Percentiles rank a stretch among this genome's conserved stretches.
These are phyloP conservation scores for Obelidium mucronatum DNA, from an alignment of 192 early-diverging fungal species.

Conservation along the genomic window DNA sequence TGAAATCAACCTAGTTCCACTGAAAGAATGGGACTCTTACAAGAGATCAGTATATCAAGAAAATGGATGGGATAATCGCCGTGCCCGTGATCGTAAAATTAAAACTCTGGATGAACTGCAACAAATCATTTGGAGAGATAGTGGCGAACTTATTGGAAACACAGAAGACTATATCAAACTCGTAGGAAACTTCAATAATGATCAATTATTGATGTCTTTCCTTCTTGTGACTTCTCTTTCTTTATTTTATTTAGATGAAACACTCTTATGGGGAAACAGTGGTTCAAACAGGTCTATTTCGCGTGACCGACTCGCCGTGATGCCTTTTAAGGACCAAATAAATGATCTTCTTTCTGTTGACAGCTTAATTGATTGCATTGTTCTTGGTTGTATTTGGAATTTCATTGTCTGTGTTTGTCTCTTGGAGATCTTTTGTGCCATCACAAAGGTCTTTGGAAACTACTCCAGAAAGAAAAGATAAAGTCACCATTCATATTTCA, in stretches of 20 bases:
- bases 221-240: not conserved
- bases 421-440: too few relatives aligned
- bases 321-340: too few relatives aligned
- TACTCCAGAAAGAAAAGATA: too few relatives aligned
- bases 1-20: slow-evolving; percentile 21
- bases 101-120: slow-evolving; percentile 16
- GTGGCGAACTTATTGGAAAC: slow-evolving; percentile 32
- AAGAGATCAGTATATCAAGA: not conserved
- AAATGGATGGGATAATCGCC: slow-evolving; percentile 17
- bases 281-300: slow-evolving; percentile 13
- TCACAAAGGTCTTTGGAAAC: too few relatives aligned
- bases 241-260: slow-evolving; percentile 12
- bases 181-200: too few relatives aligned
- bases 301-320: slow-evolving; percentile 13
- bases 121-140: slow-evolving; percentile 29
- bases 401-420: too few relatives aligned
- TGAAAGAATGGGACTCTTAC: slow-evolving; percentile 23
- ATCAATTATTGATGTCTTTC: not conserved
- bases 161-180: slow-evolving; percentile 25
- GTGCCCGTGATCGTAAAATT: slow-evolving; percentile 23
- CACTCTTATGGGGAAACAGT: slow-evolving; percentile 18
- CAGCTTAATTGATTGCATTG: too few relatives aligned
- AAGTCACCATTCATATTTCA: too few relatives aligned
- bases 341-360: too few relatives aligned
- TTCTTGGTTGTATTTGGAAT: too few relatives aligned